Base-by-base conservation (phyloP, 768 basidiomycete species). In the Agaricus sinodeliciosus region DNA sequence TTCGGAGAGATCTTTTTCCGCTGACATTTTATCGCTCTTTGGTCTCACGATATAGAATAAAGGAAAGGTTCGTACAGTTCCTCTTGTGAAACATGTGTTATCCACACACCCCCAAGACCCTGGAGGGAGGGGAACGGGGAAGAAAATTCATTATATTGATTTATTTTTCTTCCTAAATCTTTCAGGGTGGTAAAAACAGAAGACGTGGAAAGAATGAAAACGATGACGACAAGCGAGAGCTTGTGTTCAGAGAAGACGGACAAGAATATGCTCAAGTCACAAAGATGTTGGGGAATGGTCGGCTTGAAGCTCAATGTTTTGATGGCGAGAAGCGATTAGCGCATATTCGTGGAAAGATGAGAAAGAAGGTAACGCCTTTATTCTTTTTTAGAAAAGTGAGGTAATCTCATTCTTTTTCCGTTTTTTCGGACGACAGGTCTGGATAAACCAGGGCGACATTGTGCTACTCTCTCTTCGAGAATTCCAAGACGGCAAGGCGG, bases 181-280 rank as follows among this genome's bases (percentile, higher is more conserved):
- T 31, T 13, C 43, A 99, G 94, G 95, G 95, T 68, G 96, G 95
- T 57, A 98, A 99, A 80, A 99, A 98, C 76, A 83, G 95, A 73
- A 82, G 96, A 81, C 81, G 96, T 74, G 96, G 96, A 79, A 99
- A 99, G 83, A 98, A 97, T 73, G 95, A 99, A 76, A 96, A 95
- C 73, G 96, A 98, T 51, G 90, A 91, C 62, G 91, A 96, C 75
- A 98, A 97, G 79, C 89, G 96, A 62, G 96, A 99, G 69, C 81
- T 98, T 52, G 94, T 97, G 37, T 98, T 98, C 79, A 87, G 90
- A 63, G 95, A 98, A 69, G 96, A 98, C 65, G 95, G 95, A 6
- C 96, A 99, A 71, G 94, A 98, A 69, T 99, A 99, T 69, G 96
- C 93, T 13, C 96, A 98, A 69, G 96, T 98, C 47, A 85, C 74